Evolutionary conservation across 1,139 yeast genomes (phyloP).

Genomic region (Diutina ranongensis): DNA sequence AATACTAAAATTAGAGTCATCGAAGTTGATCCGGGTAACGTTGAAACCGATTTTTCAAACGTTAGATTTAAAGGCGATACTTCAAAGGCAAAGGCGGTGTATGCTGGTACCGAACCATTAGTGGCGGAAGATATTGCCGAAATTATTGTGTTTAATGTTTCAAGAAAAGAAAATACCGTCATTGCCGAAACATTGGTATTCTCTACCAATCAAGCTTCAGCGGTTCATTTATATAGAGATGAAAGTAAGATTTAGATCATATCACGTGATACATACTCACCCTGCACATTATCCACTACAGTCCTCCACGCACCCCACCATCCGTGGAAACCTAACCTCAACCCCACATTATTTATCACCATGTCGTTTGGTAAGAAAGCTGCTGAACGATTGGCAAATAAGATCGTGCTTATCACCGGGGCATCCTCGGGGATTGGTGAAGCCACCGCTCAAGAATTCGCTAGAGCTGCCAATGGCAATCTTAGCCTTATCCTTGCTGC

Average conservation of each 20-base stretch:
- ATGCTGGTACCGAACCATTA: conserved; percentile 63
- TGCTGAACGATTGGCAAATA: conserved; percentile 10
- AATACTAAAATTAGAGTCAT: conserved; percentile 65
- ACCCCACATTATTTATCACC: not conserved
- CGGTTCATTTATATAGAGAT: conserved; percentile 35
- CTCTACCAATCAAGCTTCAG: conserved; percentile 71
- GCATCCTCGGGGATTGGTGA: conserved; percentile 12
- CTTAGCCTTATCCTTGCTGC: conserved; percentile 11
- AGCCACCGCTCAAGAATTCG: conserved; percentile 11
- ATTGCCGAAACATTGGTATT: conserved; percentile 70
- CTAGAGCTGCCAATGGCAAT: conserved; percentile 11
- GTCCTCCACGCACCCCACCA: too few relatives aligned
- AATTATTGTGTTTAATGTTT: conserved; percentile 55
- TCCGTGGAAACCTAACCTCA: conserved; percentile 2
- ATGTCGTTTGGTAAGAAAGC: conserved; percentile 6
- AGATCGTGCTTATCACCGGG: conserved; percentile 12
- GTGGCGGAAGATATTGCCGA: conserved; percentile 77
- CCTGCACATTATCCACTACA: not conserved
- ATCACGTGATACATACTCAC: not conserved
- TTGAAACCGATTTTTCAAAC: conserved; percentile 75
- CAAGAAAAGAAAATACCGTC: conserved; percentile 66
- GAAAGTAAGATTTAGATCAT: not conserved
- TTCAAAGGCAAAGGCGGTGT: conserved; percentile 58
- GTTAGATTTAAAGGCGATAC: conserved; percentile 68
- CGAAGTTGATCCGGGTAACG: conserved; percentile 82